These are phyloP conservation scores for Microstegium vimineum DNA, from an alignment of 176 grass and related monocot species.

Conservation along the genomic window DNA sequence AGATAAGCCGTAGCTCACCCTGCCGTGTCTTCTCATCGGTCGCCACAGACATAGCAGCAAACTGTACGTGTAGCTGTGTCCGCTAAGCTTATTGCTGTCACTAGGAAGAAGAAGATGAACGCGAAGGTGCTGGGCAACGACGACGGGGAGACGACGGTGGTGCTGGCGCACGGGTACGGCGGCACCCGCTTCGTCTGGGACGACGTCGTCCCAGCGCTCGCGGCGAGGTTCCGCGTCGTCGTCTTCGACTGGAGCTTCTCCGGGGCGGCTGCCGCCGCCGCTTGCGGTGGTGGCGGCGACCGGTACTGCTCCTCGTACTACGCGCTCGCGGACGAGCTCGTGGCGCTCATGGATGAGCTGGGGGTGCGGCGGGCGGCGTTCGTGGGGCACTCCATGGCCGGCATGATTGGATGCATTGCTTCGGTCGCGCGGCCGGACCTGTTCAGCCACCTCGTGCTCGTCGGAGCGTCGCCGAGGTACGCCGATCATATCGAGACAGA, in stretches of 20 bases:
- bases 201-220: conserved; percentile 44
- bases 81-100: background rate
- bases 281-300: background rate
- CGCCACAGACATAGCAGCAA: background rate
- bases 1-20: background rate
- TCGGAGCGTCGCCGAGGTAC: conserved; percentile 74
- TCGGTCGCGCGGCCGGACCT: conserved; percentile 59
- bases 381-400: conserved; percentile 85
- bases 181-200: conserved; percentile 63
- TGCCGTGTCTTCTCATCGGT: background rate
- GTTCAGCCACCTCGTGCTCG: conserved; percentile 62
- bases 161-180: conserved; percentile 81
- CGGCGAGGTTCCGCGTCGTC: conserved; percentile 48
- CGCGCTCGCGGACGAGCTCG: conserved; percentile 48
- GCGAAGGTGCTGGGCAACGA: conserved; percentile 23
- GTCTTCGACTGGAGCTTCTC: conserved; percentile 94
- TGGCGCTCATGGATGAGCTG: conserved; percentile 52
- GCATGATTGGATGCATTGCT: conserved; percentile 84
- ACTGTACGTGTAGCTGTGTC: background rate
- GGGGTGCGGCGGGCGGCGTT: conserved; percentile 23
- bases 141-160: conserved; percentile 49
- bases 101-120: conserved; percentile 27
- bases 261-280: background rate
- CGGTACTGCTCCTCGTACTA: conserved; percentile 42
- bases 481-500: background rate